phyloP scores from a whole-genome alignment of 2,329 filamentous ascomycete genomes.

The Aspergillus sp. region DNA sequence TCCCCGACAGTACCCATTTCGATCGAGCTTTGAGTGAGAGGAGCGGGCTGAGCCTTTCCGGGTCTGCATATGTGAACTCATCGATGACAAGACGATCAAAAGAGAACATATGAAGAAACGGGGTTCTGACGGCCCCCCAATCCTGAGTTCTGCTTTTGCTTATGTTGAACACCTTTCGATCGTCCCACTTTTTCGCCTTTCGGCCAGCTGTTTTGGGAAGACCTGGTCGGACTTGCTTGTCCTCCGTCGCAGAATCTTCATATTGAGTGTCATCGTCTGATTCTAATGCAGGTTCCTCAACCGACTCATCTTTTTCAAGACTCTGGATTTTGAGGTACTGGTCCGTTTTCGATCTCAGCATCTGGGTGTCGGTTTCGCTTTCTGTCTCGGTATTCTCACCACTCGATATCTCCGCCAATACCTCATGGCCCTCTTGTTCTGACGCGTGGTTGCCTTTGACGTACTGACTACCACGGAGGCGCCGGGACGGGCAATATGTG shows the following conservation, averaged over 20 bases:
- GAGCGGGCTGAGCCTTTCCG: slow-evolving; percentile 46
- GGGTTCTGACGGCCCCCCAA: slow-evolving; percentile 32
- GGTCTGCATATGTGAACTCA: slow-evolving; percentile 62
- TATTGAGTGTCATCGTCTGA: slow-evolving; percentile 12
- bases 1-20: slow-evolving; percentile 65
- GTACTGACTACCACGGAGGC: slow-evolving; percentile 33
- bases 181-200: slow-evolving; percentile 17
- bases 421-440: neutral
- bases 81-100: slow-evolving; percentile 65
- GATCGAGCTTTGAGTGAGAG: slow-evolving; percentile 52
- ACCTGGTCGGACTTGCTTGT: neutral
- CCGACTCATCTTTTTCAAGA: neutral
- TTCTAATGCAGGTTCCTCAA: neutral
- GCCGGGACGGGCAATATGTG: slow-evolving; percentile 39
- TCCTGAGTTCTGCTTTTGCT: slow-evolving; percentile 9
- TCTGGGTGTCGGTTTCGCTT: slow-evolving; percentile 8
- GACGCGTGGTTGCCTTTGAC: slow-evolving; percentile 18
- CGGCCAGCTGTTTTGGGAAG: slow-evolving; percentile 10
- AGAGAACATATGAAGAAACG: slow-evolving; percentile 60
- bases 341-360: slow-evolving; percentile 21
- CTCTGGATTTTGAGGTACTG: slow-evolving; percentile 10
- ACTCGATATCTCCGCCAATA: slow-evolving; percentile 22
- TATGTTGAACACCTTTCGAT: slow-evolving; percentile 29
- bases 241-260: slow-evolving; percentile 13
- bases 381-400: slow-evolving; percentile 19